Conservation (phyloP, 2,329 filamentous ascomycete genomes). For the Ascochyta rabiei region DNA sequence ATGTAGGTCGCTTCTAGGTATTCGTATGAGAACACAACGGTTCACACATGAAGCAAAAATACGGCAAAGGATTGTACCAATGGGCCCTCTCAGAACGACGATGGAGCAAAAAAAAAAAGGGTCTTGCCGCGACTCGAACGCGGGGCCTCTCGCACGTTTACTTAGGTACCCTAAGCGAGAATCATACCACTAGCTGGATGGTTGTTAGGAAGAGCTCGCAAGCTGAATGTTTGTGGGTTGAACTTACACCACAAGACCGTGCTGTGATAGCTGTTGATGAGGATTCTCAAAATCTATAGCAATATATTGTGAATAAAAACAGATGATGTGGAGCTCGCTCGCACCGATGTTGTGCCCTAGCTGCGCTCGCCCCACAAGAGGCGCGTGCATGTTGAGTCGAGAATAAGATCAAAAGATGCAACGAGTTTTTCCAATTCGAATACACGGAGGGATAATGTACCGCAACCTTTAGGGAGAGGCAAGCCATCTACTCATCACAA, state of each 20-base stretch:
- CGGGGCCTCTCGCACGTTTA: constrained; percentile 45
- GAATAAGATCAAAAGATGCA: too few relatives aligned
- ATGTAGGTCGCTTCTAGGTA: too few relatives aligned
- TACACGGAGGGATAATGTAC: too few relatives aligned
- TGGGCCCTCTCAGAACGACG: neutral
- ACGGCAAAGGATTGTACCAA: too few relatives aligned
- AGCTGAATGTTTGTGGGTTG: neutral
- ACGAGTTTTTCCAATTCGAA: too few relatives aligned
- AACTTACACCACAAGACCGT: constrained; percentile 50
- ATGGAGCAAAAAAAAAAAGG: constrained; percentile 22
- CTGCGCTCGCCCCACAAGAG: neutral
- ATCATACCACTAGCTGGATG: constrained; percentile 67
- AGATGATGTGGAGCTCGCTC: neutral
- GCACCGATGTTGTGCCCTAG: neutral
- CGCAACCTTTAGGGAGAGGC: neutral
- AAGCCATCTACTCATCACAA: neutral
- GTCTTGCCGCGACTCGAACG: constrained; percentile 45
- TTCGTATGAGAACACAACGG: too few relatives aligned
- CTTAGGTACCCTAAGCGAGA: constrained; percentile 66
- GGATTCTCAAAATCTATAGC: rapidly evolving
- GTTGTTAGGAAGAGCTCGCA: neutral
- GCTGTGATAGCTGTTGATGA: constrained; percentile 9
- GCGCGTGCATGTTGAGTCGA: too few relatives aligned
- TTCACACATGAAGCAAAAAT: too few relatives aligned
- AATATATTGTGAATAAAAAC: neutral